Evolutionary conservation across 768 basidiomycete species (phyloP), one percentile per base, ranked within the genome.

Genomic region (Leccinum barrowsii): DNA sequence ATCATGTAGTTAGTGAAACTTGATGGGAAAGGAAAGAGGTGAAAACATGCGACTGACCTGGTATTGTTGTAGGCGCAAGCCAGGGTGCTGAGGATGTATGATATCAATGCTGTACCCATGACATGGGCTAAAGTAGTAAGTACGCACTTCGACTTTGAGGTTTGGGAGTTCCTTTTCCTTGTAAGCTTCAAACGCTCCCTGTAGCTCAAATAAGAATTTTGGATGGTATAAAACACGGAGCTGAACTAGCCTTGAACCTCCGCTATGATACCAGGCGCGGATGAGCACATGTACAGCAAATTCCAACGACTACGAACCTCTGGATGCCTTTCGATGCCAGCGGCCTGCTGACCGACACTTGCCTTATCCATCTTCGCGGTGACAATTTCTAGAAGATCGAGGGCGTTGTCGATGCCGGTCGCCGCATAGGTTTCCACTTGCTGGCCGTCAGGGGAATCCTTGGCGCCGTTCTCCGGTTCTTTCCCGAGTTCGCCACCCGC

Each of bases 361-460:
- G 92, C 91, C 76, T 96, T 96, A 73, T 96, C 94, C 83, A 84
- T 87, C 80, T 93, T 94, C 3, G 91, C 90, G 50, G 85, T 95
- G 26, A 96, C 92, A 4, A 94, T 82, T 58, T 92, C 90, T 60
- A 97, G 72, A 55, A 96, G 79, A 73, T 98, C 94, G 52, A 98
- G 71, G 8, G 91, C 93, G 70, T 92, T 88, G 68, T 98, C 94
- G 54, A 98, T 83, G 12, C 94, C 94, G 22, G 90, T 92, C 13
- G 94, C 94, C 3, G 85, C 70, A 72, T 80, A 90, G 67, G 86
- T 87, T 74, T 93, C 87, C 12, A 80, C 72, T 56, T 83, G 80
- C 53, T 75, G 32, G 32, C 12, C 71, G 7, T 68, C 63, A 7
- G 71, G 57, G 28, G 74, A 71, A 34, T 54, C 68, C 54, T 63